Evolutionary conservation across 208 protist species (phyloP).

Genomic region (Leishmania arabica): DNA sequence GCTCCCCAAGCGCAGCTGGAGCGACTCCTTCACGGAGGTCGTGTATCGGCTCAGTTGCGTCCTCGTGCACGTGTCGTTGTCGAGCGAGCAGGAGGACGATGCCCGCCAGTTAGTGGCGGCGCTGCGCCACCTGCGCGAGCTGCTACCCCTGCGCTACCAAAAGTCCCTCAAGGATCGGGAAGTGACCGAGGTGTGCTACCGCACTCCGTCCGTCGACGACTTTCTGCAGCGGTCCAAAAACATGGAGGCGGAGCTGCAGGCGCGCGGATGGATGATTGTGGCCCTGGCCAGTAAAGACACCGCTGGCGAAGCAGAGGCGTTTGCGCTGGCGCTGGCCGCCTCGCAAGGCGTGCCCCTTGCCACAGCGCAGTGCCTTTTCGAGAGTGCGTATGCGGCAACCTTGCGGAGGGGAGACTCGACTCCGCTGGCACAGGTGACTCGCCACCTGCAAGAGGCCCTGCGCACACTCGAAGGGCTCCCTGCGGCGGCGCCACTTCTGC

Average conservation of each 20-base stretch:
- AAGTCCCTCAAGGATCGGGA: slow-evolving; percentile 53
- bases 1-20: slow-evolving; percentile 31
- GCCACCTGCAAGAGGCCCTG: slow-evolving; percentile 24
- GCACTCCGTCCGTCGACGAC: slow-evolving; percentile 37
- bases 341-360: slow-evolving; percentile 38
- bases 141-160: slow-evolving; percentile 65
- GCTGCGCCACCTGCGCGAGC: slow-evolving; percentile 44
- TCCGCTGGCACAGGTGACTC: slow-evolving; percentile 10
- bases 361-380: slow-evolving; percentile 50
- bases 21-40: slow-evolving; percentile 24
- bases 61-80: slow-evolving; percentile 22
- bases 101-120: slow-evolving; percentile 26
- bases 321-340: slow-evolving; percentile 44
- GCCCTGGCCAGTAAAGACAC: slow-evolving; percentile 37
- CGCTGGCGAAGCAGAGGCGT: slow-evolving; percentile 42
- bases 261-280: slow-evolving; percentile 67
- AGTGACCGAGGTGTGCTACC: slow-evolving; percentile 50
- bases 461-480: slow-evolving; percentile 26
- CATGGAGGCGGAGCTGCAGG: slow-evolving; percentile 61
- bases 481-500: slow-evolving; percentile 13
- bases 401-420: slow-evolving; percentile 7
- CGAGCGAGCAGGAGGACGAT: slow-evolving; percentile 17
- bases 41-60: slow-evolving; percentile 31
- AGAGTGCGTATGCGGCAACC: slow-evolving; percentile 27
- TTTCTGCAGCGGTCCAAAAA: slow-evolving; percentile 45